These are phyloP conservation scores for Artomyces pyxidatus DNA, from an alignment of 768 basidiomycete species.

Conservation along the genomic window DNA sequence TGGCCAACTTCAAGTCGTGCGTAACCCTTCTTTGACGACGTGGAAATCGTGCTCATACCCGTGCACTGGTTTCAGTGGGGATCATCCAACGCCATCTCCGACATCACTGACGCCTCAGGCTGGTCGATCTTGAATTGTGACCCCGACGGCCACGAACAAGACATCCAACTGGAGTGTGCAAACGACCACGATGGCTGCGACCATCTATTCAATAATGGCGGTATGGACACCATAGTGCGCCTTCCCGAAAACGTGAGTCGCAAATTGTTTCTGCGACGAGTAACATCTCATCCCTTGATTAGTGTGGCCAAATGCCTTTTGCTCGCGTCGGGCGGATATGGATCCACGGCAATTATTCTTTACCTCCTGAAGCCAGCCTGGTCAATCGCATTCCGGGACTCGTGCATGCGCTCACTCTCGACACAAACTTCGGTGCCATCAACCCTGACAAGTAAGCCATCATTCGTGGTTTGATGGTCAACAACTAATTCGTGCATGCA, in stretches of 20 bases:
- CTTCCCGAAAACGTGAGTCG: conserved; percentile 8
- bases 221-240: conserved; percentile 10
- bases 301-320: background rate
- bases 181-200: conserved; percentile 4
- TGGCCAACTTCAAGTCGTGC: background rate
- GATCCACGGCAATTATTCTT: background rate
- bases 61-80: background rate
- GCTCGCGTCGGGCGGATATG: background rate
- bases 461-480: background rate
- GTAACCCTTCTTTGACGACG: background rate
- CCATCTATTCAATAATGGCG: conserved; percentile 11
- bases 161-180: conserved; percentile 9
- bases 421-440: background rate
- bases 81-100: conserved; percentile 3
- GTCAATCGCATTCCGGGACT: background rate
- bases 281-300: no score
- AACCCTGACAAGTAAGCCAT: background rate
- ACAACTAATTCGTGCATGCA: background rate
- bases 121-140: conserved; percentile 17
- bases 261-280: background rate
- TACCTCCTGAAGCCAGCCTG: background rate
- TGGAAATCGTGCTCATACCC: background rate
- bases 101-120: conserved; percentile 18
- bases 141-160: background rate
- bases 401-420: background rate